Percentiles rank a stretch among this genome's conserved stretches.
phyloP scores from a whole-genome alignment of 2,329 filamentous ascomycete species.

The Verticillium isaacii region DNA sequence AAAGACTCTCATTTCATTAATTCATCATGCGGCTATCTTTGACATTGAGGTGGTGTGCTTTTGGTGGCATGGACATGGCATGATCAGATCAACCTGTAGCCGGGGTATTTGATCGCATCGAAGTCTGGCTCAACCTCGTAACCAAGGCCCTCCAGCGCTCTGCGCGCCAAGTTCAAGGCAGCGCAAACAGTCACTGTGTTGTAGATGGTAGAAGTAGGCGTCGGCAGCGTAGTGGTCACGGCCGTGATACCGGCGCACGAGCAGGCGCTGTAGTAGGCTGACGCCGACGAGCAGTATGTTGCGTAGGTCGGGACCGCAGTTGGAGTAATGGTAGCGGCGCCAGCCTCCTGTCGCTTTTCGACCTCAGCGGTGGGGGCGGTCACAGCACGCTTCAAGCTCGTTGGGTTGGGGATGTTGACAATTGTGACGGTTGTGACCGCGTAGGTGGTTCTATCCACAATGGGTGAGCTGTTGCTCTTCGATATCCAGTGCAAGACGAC shows the following conservation, averaged over 20 bases:
- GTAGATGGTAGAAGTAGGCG: neutral
- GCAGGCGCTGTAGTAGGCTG: neutral
- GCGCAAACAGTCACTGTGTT: neutral
- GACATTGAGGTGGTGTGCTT: no score
- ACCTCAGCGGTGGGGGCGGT: neutral
- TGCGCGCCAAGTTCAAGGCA: neutral
- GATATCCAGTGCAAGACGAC: neutral
- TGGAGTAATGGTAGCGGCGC: neutral
- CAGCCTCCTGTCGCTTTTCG: neutral
- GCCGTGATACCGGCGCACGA: neutral
- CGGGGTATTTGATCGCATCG: neutral
- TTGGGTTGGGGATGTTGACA: neutral
- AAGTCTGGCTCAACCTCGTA: neutral
- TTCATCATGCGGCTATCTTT: neutral
- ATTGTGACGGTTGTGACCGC: neutral
- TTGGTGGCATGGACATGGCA: no score
- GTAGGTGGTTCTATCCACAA: neutral
- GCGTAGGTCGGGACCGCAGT: neutral
- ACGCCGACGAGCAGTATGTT: neutral
- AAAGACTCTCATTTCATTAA: neutral
- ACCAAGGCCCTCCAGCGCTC: neutral
- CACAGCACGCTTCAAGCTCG: neutral
- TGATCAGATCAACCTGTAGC: neutral
- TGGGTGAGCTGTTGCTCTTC: neutral
- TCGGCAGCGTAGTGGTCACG: neutral